These are phyloP conservation scores for Monosporascus sp. DNA, from an alignment of 2,329 filamentous ascomycete genomes.

Conservation along the genomic window DNA sequence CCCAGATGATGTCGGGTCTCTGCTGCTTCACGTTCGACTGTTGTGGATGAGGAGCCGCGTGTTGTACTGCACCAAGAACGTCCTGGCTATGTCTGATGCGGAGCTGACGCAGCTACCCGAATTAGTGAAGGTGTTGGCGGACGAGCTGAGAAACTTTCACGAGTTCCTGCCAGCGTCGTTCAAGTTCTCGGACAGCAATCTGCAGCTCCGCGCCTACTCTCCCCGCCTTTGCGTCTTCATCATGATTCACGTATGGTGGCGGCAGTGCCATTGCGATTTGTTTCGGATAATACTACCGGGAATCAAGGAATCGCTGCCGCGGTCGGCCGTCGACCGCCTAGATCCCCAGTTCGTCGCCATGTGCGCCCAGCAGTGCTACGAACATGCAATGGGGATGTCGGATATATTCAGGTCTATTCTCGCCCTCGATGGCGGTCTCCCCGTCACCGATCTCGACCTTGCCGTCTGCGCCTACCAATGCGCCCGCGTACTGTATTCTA, in stretches of 20 bases:
- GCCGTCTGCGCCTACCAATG: constrained; percentile 53
- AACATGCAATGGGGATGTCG: constrained; percentile 50
- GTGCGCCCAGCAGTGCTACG: constrained; percentile 46
- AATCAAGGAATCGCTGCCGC: constrained; percentile 45
- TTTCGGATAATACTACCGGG: constrained; percentile 49
- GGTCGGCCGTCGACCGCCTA: constrained; percentile 37
- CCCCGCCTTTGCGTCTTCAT: constrained; percentile 52
- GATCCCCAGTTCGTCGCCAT: constrained; percentile 44
- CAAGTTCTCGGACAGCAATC: constrained; percentile 51
- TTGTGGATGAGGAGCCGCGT: constrained; percentile 50
- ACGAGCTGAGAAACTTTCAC: constrained; percentile 45
- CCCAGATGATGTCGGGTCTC: constrained; percentile 49
- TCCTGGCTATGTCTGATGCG: constrained; percentile 34
- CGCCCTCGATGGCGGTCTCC: constrained; percentile 43
- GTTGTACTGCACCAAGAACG: constrained; percentile 46
- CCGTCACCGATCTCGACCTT: constrained; percentile 50
- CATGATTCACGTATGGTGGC: constrained; percentile 57
- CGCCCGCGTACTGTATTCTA: constrained; percentile 46
- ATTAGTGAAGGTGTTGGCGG: constrained; percentile 42
- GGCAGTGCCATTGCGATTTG: constrained; percentile 53
- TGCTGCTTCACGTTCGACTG: constrained; percentile 52
- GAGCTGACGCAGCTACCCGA: constrained; percentile 41
- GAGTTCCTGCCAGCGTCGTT: constrained; percentile 49
- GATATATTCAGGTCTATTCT: constrained; percentile 50
- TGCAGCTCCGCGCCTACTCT: constrained; percentile 51